A percentile compares a stretch with the other conserved stretches of the same genome.
Conservation (phyloP, 2,329 filamentous ascomycete genomes). For the Hypoxylon rubiginosum region DNA sequence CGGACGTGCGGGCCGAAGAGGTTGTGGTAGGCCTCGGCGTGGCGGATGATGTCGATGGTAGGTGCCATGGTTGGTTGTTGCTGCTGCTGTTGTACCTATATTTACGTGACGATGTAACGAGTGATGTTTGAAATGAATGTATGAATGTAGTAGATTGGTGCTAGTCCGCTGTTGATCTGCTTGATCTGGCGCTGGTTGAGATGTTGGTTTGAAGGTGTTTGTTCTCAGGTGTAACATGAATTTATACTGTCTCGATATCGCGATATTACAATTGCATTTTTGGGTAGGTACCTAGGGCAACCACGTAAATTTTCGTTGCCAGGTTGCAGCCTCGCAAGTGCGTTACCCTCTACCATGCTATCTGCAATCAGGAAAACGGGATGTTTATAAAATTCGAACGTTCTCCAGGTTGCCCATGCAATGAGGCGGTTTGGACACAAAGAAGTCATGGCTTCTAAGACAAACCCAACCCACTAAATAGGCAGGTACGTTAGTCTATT, state of each 20-base stretch:
- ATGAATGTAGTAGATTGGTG: background rate
- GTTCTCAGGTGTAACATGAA: background rate
- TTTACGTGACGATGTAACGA: background rate
- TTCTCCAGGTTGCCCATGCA: too few species aligned
- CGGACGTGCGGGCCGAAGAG: constrained; percentile 76
- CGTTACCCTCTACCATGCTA: background rate
- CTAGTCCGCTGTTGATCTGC: background rate
- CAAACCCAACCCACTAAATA: too few species aligned
- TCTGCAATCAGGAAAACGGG: background rate
- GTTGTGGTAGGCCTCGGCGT: constrained; percentile 85
- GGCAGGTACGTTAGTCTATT: background rate
- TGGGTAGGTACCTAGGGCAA: background rate
- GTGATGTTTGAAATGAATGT: background rate
- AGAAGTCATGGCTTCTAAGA: too few species aligned
- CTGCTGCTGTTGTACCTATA: background rate
- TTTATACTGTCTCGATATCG: background rate
- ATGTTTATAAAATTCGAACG: background rate
- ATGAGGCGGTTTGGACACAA: too few species aligned
- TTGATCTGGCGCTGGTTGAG: background rate
- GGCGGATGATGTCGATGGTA: constrained; percentile 76
- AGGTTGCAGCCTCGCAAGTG: background rate
- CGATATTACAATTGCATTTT: background rate
- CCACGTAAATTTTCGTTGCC: background rate
- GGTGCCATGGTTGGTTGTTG: constrained; percentile 53
- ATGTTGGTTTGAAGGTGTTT: background rate